These are phyloP conservation scores for Serendipita indica DNA, from an alignment of 768 basidiomycete species.

Conservation along the genomic window DNA sequence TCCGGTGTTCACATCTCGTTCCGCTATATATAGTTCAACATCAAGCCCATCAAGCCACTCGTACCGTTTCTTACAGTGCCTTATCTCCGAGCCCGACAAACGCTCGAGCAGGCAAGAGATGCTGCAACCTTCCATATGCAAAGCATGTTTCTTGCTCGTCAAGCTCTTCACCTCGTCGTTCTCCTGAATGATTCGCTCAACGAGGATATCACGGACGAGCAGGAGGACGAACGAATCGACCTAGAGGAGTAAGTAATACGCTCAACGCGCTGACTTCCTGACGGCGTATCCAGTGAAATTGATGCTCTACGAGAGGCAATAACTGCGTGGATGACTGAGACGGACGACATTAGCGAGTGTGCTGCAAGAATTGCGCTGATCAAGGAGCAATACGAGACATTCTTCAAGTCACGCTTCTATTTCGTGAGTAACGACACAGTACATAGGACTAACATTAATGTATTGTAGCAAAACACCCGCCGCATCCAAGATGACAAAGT, in stretches of 20 bases:
- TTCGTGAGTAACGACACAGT: neutral
- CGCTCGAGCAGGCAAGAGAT: neutral
- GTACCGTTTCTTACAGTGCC: slow-evolving; percentile 2
- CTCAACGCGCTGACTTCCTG: neutral
- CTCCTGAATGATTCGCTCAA: neutral
- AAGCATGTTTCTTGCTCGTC: neutral
- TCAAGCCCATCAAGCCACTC: neutral
- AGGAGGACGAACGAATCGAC: slow-evolving; percentile 1
- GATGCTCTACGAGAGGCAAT: neutral
- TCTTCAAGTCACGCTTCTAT: slow-evolving; percentile 1
- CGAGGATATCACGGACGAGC: neutral
- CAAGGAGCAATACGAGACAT: neutral
- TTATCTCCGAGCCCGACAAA: neutral
- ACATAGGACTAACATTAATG: neutral
- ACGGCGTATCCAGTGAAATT: neutral
- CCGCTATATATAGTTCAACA: neutral
- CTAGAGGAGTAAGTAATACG: neutral
- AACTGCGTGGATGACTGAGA: neutral
- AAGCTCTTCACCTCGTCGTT: neutral
- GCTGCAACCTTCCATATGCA: neutral
- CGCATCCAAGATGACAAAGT: neutral
- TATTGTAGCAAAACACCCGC: neutral
- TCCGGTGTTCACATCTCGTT: neutral
- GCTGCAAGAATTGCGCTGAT: neutral
- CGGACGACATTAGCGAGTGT: neutral